Base-by-base conservation (phyloP, 78 protist genomes). In the Dictyostelium citrinum region DNA sequence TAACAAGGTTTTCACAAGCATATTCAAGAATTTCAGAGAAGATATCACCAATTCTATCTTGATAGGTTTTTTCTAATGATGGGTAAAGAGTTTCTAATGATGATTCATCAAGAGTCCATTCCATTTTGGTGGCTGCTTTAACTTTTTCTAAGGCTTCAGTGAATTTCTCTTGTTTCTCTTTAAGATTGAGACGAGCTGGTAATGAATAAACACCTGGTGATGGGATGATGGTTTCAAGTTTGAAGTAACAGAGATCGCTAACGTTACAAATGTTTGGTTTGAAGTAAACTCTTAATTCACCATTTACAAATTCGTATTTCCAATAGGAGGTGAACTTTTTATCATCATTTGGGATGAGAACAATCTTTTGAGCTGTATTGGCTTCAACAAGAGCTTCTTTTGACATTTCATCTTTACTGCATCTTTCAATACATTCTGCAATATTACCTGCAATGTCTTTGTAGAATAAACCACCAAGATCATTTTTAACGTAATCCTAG, bases 331-430 rank as follows among this genome's bases (percentile, higher is more conserved):
- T 49, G 80, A 67, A n/a, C 61, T 88, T 88, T 45, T 88, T 88
- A 49, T 88, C 93, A 46, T 61, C 81, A 84, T 88, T 88, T 33
- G 71, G 67, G 14, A 71, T 41, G 29, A 88, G 39, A 11, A 61
- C 45, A 37, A 88, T 74, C 35, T 88, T 88, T 29, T 33, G 17
- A 1, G 35, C 10, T 3, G 93, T 43, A 70, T 88, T 88, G 68
- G 93, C 93, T 35, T 88, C 93, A 46, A 88, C 17, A 6, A 88
- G 39, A 33, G 93, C 93, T 78, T 88, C 93, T 58, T 88, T 88
- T 67, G 85, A n/a, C 80, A 88, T 88, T 33, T 88, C 93, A 31
- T 88, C 46, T 82, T 88, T 78, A 24, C 49, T 27, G 5, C 83
- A 72, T 33, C 80, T 41, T 41, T 74, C 60, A 43, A 85, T 35